Evolutionary conservation across 75 land plant species (phyloP).

Genomic region (Pinus taeda): DNA sequence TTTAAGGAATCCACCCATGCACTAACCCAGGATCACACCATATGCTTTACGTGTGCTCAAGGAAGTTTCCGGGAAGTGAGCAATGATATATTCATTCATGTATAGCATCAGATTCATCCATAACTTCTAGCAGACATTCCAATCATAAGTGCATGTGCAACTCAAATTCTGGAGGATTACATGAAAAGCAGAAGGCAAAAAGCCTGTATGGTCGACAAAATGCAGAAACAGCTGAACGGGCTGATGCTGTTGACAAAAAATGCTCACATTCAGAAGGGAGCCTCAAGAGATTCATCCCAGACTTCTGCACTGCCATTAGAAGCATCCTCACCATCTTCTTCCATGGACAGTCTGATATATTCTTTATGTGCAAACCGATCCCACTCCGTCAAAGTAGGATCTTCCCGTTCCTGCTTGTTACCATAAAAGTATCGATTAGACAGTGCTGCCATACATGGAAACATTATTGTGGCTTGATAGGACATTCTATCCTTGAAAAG

Average conservation of each 20-base stretch:
- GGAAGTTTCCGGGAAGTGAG: not conserved
- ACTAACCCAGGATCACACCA: not conserved
- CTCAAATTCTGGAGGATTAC: constrained; percentile 9
- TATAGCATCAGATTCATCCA: constrained; percentile 2
- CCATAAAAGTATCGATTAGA: not conserved
- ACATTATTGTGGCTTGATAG: not conserved
- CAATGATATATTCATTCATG: not conserved
- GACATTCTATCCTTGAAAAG: not conserved
- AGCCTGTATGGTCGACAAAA: not conserved
- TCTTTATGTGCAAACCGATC: constrained; percentile 97
- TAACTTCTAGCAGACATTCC: not conserved
- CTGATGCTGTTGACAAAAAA: constrained; percentile 6
- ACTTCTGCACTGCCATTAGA: constrained; percentile 96
- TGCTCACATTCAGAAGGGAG: constrained; percentile 63
- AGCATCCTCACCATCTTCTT: constrained; percentile 97
- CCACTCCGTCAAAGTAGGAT: constrained; percentile 95
- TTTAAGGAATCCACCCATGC: too few relatives aligned
- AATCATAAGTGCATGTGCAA: constrained; percentile 1
- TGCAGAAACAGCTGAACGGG: not conserved
- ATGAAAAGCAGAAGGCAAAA: constrained; percentile 1
- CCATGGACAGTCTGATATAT: constrained; percentile 95
- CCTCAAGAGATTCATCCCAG: constrained; percentile 97
- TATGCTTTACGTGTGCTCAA: not conserved
- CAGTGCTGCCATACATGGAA: not conserved
- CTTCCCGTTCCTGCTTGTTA: constrained; percentile 76